A percentile compares a stretch with the other conserved stretches of the same genome.
phyloP scores from a whole-genome alignment of 805 yeast genomes.

The Clavispora carvajalis region DNA sequence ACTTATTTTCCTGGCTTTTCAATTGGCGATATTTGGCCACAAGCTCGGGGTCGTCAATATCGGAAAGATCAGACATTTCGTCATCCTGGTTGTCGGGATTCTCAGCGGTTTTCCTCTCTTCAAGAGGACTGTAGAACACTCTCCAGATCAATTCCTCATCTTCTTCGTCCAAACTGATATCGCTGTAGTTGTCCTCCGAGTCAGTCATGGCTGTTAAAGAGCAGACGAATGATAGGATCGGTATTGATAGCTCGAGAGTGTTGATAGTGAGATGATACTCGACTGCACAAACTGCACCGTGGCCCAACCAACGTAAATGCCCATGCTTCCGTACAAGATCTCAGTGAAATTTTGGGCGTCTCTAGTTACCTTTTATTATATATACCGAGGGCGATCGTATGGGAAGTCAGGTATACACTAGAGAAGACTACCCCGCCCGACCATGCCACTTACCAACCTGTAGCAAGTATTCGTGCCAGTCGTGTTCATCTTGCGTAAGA shows the following conservation, averaged over 20 bases:
- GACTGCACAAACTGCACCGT: not conserved
- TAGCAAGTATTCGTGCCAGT: slow-evolving; percentile 10
- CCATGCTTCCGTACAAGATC: not conserved
- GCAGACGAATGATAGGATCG: too few species aligned
- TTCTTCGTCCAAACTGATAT: slow-evolving; percentile 39
- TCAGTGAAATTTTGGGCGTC: too few species aligned
- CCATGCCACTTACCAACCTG: slow-evolving; percentile 2
- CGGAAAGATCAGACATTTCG: slow-evolving; percentile 11
- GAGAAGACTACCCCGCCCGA: too few species aligned
- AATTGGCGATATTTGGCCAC: slow-evolving; percentile 26
- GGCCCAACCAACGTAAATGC: too few species aligned
- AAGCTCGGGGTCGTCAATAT: slow-evolving; percentile 20
- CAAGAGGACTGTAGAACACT: slow-evolving; percentile 31
- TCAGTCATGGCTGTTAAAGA: slow-evolving; percentile 10
- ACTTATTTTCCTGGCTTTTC: slow-evolving; percentile 26
- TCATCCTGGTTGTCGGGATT: slow-evolving; percentile 13
- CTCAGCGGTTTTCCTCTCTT: slow-evolving; percentile 8
- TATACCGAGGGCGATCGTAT: too few species aligned
- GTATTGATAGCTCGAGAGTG: too few species aligned
- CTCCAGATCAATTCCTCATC: slow-evolving; percentile 42
- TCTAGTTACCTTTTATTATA: too few species aligned
- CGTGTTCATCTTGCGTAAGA: slow-evolving; percentile 7
- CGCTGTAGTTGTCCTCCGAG: slow-evolving; percentile 21
- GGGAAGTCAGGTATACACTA: too few species aligned
- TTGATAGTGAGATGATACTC: not conserved